These are phyloP conservation scores for Cladorrhinum sp. DNA, from an alignment of 2,329 filamentous ascomycete species.

Conservation along the genomic window DNA sequence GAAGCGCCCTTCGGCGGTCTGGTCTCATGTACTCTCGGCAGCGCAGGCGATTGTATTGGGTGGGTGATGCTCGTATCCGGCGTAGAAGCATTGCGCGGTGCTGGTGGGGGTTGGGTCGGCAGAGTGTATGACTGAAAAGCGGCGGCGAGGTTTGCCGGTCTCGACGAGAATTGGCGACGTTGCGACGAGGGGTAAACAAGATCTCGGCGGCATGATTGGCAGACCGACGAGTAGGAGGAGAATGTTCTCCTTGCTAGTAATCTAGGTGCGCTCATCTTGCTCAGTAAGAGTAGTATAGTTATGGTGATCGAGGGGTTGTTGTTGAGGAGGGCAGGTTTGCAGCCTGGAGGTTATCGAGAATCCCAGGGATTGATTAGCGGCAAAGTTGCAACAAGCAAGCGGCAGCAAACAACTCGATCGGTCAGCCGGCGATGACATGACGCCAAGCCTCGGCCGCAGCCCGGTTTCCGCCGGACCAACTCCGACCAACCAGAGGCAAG, in stretches of 20 bases:
- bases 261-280: conserved; percentile 42
- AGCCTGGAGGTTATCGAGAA: background rate
- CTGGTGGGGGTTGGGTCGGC: conserved; percentile 39
- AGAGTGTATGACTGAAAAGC: conserved; percentile 54
- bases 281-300: background rate
- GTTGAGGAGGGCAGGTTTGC: background rate
- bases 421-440: conserved; percentile 25
- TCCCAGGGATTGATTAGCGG: background rate
- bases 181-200: conserved; percentile 35
- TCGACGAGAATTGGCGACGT: conserved; percentile 41
- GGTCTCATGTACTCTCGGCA: conserved; percentile 53
- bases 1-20: conserved; percentile 38
- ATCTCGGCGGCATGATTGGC: conserved; percentile 40
- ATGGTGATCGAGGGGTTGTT: background rate
- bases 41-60: conserved; percentile 34
- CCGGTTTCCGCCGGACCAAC: conserved; percentile 31
- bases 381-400: conserved; percentile 2
- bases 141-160: conserved; percentile 27
- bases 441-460: conserved; percentile 22
- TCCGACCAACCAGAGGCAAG: conserved; percentile 29
- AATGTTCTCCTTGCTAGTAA: conserved; percentile 33
- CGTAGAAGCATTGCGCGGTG: conserved; percentile 42
- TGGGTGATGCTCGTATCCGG: conserved; percentile 48
- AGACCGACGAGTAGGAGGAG: conserved; percentile 36
- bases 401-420: conserved; percentile 10